Conservation (phyloP, 176 grass and related monocot species). For the Coix lacrymajobi region DNA sequence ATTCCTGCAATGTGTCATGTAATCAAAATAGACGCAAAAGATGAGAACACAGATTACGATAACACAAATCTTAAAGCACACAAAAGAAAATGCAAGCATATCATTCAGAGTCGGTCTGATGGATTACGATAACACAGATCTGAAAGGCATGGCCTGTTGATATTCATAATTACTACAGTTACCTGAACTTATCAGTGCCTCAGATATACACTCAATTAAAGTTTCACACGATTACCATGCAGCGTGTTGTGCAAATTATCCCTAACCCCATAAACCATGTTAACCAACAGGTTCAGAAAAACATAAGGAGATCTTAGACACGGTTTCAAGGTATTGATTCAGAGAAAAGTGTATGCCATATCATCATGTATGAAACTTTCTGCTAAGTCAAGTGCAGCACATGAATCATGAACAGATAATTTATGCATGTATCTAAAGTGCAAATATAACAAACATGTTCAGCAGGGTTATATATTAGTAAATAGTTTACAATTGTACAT, state of each 20-base stretch:
- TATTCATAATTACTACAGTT: neutral
- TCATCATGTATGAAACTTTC: neutral
- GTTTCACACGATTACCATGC: neutral
- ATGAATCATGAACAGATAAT: neutral
- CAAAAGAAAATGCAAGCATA: constrained; percentile 1
- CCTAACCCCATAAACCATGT: neutral
- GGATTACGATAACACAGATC: neutral
- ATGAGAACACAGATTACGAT: no score
- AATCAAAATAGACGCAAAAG: neutral
- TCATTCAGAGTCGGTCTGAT: neutral
- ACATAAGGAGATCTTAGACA: neutral
- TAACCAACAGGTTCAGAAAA: neutral
- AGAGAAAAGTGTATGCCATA: neutral
- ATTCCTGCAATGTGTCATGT: constrained; percentile 61
- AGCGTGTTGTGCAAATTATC: constrained; percentile 4
- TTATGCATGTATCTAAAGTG: neutral
- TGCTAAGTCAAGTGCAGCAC: neutral
- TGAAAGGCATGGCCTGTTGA: neutral
- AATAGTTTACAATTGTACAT: neutral
- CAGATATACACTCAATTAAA: neutral
- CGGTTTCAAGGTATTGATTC: neutral
- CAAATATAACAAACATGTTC: neutral
- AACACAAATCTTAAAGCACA: no score
- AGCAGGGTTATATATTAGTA: neutral
- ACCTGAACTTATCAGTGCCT: neutral